Conservation (phyloP, 2,329 filamentous ascomycete species). For the Clonostachys rhizophaga region DNA sequence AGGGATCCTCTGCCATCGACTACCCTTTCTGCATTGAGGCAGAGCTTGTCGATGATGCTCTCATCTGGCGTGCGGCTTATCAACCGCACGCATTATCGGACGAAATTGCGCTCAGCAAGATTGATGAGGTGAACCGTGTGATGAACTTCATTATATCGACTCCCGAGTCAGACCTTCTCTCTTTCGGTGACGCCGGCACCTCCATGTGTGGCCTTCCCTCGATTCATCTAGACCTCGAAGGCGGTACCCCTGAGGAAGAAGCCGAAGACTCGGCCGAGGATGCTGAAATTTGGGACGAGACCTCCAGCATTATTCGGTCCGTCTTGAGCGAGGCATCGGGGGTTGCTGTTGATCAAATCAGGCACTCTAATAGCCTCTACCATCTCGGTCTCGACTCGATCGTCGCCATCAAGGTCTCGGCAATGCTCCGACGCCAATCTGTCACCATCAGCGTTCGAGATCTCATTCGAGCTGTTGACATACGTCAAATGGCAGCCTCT, state of each 20-base stretch:
- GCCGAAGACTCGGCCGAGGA: background rate
- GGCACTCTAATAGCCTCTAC: conserved; percentile 63
- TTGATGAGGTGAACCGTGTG: conserved; percentile 55
- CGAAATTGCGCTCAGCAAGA: conserved; percentile 39
- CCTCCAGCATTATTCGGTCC: conserved; percentile 33
- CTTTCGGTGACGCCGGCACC: conserved; percentile 43
- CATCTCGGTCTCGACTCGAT: conserved; percentile 89
- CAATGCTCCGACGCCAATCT: conserved; percentile 60
- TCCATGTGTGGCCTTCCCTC: conserved; percentile 61
- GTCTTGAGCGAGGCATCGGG: conserved; percentile 56
- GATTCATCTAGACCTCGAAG: background rate
- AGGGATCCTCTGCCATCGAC: conserved; percentile 65
- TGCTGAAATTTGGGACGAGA: conserved; percentile 21
- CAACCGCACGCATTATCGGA: conserved; percentile 49
- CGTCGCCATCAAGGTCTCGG: conserved; percentile 78
- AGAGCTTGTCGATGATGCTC: conserved; percentile 48
- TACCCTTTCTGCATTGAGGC: conserved; percentile 82
- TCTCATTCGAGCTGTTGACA: conserved; percentile 61
- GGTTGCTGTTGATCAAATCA: conserved; percentile 52
- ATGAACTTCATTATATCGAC: conserved; percentile 49
- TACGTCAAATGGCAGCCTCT: conserved; percentile 55
- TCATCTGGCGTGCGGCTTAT: conserved; percentile 71
- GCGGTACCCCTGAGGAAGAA: background rate
- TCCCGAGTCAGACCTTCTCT: conserved; percentile 45
- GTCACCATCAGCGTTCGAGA: conserved; percentile 65